A percentile compares a stretch with the other conserved stretches of the same genome.
These are phyloP conservation scores for Cryphonectria radicalis DNA, from an alignment of 2,329 filamentous ascomycete species.

Conservation along the genomic window DNA sequence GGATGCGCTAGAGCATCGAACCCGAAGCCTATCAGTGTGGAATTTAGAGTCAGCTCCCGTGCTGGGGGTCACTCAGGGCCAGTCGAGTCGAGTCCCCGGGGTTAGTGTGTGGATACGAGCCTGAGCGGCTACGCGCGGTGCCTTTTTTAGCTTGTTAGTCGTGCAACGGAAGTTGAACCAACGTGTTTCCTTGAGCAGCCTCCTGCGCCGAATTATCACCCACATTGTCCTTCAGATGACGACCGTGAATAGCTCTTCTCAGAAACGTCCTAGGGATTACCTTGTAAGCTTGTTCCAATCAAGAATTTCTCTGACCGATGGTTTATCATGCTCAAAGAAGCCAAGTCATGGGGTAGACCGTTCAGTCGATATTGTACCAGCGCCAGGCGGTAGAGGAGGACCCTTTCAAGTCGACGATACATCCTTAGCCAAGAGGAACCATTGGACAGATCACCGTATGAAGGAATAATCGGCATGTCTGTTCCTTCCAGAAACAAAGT, in stretches of 20 bases:
- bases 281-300: too few species aligned
- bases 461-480: not conserved
- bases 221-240: not conserved
- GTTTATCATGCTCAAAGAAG: not conserved
- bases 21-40: not conserved
- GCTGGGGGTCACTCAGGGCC: not conserved
- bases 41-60: too few species aligned
- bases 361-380: not conserved
- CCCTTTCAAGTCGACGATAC: not conserved
- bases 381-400: not conserved
- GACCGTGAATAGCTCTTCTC: not conserved
- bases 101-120: not conserved
- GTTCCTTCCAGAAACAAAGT: not conserved
- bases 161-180: not conserved
- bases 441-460: not conserved
- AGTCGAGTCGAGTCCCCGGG: not conserved
- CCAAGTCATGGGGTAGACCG: not conserved
- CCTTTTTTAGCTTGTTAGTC: not conserved
- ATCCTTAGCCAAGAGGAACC: not conserved
- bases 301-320: not conserved
- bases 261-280: too few species aligned
- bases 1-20: not conserved
- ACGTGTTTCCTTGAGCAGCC: not conserved
- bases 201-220: not conserved
- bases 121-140: not conserved